Evolutionary conservation across 352 stramenopile genomes (phyloP).

Genomic region (Phytophthora foliorum): DNA sequence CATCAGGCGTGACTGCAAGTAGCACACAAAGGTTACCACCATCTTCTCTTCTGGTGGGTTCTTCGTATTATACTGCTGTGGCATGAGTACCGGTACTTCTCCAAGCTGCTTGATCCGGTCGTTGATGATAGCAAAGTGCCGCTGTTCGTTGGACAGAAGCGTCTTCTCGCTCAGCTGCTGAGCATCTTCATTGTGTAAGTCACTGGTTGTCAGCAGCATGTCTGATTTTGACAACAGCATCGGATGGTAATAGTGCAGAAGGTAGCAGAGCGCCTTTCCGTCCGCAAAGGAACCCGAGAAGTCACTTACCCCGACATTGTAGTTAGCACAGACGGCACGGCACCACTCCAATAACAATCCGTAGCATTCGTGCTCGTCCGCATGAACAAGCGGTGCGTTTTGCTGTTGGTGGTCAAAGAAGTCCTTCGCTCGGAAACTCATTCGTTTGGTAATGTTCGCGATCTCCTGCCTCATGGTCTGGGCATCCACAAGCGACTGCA

Average conservation of each 20-base stretch:
- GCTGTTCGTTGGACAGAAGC: constrained; percentile 74
- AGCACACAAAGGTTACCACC: constrained; percentile 95
- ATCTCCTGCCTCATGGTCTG: constrained; percentile 86
- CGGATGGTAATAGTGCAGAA: constrained; percentile 98
- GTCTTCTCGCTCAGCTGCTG: constrained; percentile 31
- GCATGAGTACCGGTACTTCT: constrained; percentile 92
- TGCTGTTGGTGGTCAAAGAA: constrained; percentile 64
- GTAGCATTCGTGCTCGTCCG: constrained; percentile 64
- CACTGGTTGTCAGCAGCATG: constrained; percentile 58
- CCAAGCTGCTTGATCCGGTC: constrained; percentile 92
- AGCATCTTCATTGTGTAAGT: constrained; percentile 21
- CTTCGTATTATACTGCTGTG: constrained; percentile 87
- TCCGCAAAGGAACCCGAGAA: constrained; percentile 96
- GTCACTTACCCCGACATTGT: constrained; percentile 86
- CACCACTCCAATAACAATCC: constrained; percentile 93
- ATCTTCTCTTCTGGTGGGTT: constrained; percentile 94
- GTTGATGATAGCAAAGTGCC: constrained; percentile 92
- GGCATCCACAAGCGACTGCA: constrained; percentile 88
- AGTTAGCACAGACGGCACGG: constrained; percentile 93
- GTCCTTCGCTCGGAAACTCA: constrained; percentile 74
- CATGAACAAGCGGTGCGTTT: constrained; percentile 43
- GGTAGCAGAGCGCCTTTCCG: constrained; percentile 92
- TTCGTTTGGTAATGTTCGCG: constrained; percentile 63
- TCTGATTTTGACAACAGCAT: constrained; percentile 84
- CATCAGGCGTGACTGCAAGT: constrained; percentile 95